phyloP scores from a whole-genome alignment of 2,329 filamentous ascomycete genomes.

The Aureobasidium leucospermi region DNA sequence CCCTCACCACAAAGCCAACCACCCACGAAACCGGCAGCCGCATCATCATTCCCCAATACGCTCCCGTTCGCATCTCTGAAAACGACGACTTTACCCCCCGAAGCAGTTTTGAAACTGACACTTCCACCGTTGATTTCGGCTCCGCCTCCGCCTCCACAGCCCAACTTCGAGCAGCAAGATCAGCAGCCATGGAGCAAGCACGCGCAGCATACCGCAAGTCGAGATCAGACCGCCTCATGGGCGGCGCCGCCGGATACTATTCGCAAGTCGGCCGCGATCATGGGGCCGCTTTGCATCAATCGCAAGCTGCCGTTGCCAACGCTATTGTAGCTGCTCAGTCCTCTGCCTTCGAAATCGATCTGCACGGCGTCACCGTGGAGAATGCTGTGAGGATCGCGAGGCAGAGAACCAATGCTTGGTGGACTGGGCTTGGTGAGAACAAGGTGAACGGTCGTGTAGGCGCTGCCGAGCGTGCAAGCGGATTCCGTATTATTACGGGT shows the following conservation, averaged over 20 bases:
- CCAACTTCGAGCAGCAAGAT: conserved; percentile 40
- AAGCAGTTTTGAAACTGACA: background rate
- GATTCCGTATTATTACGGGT: conserved; percentile 74
- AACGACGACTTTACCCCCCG: conserved; percentile 14
- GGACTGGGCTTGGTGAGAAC: conserved; percentile 62
- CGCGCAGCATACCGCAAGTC: conserved; percentile 51
- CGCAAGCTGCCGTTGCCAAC: conserved; percentile 63
- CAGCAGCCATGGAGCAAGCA: conserved; percentile 50
- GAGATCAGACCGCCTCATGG: conserved; percentile 65
- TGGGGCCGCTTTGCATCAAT: conserved; percentile 48
- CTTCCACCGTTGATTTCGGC: conserved; percentile 3
- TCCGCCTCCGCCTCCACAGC: conserved; percentile 33
- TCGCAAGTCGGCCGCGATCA: conserved; percentile 61
- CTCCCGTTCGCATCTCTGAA: conserved; percentile 33
- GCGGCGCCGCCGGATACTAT: conserved; percentile 70
- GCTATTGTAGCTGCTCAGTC: conserved; percentile 62
- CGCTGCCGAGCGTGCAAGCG: conserved; percentile 39
- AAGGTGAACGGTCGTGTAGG: conserved; percentile 41
- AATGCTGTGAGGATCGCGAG: conserved; percentile 75
- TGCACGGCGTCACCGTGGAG: conserved; percentile 75
- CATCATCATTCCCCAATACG: conserved; percentile 42
- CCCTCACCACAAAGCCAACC: conserved; percentile 34
- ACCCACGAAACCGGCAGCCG: conserved; percentile 33
- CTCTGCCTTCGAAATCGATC: conserved; percentile 52
- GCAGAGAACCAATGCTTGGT: conserved; percentile 64